Evolutionary conservation across 23 red algal species (phyloP), one percentile per base, ranked within the genome.

Genomic region (Gracilaria domingensis): DNA sequence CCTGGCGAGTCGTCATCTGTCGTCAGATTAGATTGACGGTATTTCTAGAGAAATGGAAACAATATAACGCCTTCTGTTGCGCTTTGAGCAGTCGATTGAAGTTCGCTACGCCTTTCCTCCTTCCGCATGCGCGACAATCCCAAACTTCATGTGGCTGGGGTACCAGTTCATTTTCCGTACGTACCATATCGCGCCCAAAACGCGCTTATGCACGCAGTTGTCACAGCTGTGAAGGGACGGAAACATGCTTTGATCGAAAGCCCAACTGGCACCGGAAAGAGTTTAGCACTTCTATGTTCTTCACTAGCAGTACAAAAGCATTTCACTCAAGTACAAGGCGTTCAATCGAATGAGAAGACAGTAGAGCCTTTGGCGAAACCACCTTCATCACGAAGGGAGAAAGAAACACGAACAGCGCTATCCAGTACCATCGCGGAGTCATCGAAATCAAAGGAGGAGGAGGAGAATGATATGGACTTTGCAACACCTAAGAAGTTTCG

Each of bases 181-280:
- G 29, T 25, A 8, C 81, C 81, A 21, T 85, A 85, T 40, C 81
- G 81, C 81, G 81, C 81, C 0, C 81, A 85, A 67, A 62, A 82
- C 59, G 79, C 51, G 64, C 96, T 54, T 39, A 90, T 50, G 90
- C 93, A 69, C 74, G 96, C 53, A 85, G 93, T 42, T 17, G 79
- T 66, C 55, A 82, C 79, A 61, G 53, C 79, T 25, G 53, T 45
- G 53, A 47, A 25, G 79, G n/a, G 21, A 36, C 37, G 97, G 29
- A 26, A 80, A 62, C 80, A 99, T 88, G 97, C 97, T 55, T 83
- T 96, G 32, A 61, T 99, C 60, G 97, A 99, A 80, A 93, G 87
- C 13, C 97, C 97, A n/a, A 99, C 97, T 39, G 97, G 97, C 75
- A 99, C 97, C n/a, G 97, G 97, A 23, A 99, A 99, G 77, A 95